Evolutionary conservation across 2,329 filamentous ascomycete species (phyloP).

Genomic region (Arthroderma sp.): DNA sequence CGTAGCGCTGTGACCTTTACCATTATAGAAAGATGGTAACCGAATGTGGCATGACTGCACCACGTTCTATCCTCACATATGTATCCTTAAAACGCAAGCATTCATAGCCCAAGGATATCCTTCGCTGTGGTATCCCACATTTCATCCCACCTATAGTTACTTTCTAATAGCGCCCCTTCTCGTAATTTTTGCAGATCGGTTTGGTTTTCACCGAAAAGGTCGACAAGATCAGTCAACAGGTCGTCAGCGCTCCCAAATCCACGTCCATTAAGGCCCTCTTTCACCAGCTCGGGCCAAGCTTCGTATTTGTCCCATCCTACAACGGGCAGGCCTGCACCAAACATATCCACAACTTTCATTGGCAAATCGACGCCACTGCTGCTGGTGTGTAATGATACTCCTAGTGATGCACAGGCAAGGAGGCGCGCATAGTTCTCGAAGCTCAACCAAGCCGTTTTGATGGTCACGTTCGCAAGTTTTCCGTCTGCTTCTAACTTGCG

Average conservation of each 20-base stretch:
- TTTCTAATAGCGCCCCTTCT: constrained; percentile 60
- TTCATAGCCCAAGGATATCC: constrained; percentile 45
- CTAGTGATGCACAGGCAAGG: constrained; percentile 73
- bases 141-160: constrained; percentile 69
- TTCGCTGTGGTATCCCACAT: constrained; percentile 83
- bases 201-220: constrained; percentile 47
- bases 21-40: too few relatives aligned
- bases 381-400: constrained; percentile 82
- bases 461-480: constrained; percentile 54
- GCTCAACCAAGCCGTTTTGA: constrained; percentile 74
- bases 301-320: constrained; percentile 75
- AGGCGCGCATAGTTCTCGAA: constrained; percentile 73
- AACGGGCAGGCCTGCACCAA: constrained; percentile 83
- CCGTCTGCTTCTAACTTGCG: constrained; percentile 45
- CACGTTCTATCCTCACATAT: too few relatives aligned
- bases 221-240: constrained; percentile 48
- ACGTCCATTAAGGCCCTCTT: constrained; percentile 70
- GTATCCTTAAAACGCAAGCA: neutral
- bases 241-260: constrained; percentile 65
- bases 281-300: constrained; percentile 82
- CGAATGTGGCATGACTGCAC: too few relatives aligned
- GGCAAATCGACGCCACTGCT: constrained; percentile 90
- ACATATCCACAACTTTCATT: constrained; percentile 99
- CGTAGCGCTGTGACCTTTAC: too few relatives aligned
- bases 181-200: constrained; percentile 49